Percentiles rank a stretch among this genome's conserved stretches.
phyloP scores from a whole-genome alignment of 352 stramenopile genomes.

The Phytophthora cactorum region DNA sequence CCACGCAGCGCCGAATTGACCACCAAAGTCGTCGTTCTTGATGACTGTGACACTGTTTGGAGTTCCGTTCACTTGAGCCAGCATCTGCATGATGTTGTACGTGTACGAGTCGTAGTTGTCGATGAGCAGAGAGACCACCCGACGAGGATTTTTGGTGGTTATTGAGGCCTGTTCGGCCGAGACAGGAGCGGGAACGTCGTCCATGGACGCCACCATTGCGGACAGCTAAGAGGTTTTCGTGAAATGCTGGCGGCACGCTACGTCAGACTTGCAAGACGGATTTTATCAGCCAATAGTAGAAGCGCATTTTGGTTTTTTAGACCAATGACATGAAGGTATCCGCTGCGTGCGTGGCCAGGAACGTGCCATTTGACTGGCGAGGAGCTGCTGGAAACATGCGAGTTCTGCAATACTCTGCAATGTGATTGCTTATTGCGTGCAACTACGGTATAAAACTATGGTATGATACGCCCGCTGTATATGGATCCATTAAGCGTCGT shows the following conservation, averaged over 20 bases:
- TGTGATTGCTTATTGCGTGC: conserved; percentile 13
- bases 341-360: conserved; percentile 30
- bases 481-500: conserved; percentile 14
- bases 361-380: conserved; percentile 41
- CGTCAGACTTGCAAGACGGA: conserved; percentile 17
- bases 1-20: conserved; percentile 71
- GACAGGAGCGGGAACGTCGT: conserved; percentile 12
- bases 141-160: conserved; percentile 26
- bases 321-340: conserved; percentile 16
- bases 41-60: conserved; percentile 82
- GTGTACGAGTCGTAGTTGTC: conserved; percentile 99
- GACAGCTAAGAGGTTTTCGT: conserved; percentile 1
- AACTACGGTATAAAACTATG: conserved; percentile 32
- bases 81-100: conserved; percentile 97
- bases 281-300: conserved; percentile 31
- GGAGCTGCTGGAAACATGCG: conserved; percentile 5
- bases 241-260: conserved; percentile 17
- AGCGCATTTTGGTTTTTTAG: conserved; percentile 2
- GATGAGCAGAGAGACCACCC: conserved; percentile 89
- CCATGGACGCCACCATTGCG: conserved; percentile 45
- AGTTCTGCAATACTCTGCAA: conserved; percentile 10
- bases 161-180: background rate
- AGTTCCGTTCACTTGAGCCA: conserved; percentile 91
- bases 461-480: conserved; percentile 19
- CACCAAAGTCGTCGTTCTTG: conserved; percentile 91